Percentiles rank a stretch among this genome's conserved stretches.
These are phyloP conservation scores for Yamadazyma scolyti DNA, from an alignment of 805 yeast genomes.

Conservation along the genomic window DNA sequence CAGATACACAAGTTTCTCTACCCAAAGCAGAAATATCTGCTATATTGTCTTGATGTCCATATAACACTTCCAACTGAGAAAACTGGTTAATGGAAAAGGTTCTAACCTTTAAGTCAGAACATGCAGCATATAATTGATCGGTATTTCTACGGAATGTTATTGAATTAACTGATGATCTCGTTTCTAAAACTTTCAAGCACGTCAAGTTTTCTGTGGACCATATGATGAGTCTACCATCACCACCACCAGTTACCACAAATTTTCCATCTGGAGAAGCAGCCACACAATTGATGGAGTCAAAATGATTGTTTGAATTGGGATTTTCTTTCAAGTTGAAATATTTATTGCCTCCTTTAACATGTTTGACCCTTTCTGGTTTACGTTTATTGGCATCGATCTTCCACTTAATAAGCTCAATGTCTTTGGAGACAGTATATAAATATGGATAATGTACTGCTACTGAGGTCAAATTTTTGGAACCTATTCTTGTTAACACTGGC, in stretches of 20 bases:
- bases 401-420: slow-evolving; percentile 77
- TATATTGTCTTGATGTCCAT: slow-evolving; percentile 93
- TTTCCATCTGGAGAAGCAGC: slow-evolving; percentile 87
- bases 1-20: slow-evolving; percentile 91
- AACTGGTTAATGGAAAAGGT: slow-evolving; percentile 82
- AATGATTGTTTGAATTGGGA: slow-evolving; percentile 66
- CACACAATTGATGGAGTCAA: slow-evolving; percentile 68
- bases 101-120: slow-evolving; percentile 88
- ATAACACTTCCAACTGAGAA: slow-evolving; percentile 84
- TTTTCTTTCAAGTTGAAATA: slow-evolving; percentile 42
- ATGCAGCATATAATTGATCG: slow-evolving; percentile 86
- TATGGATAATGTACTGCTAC: slow-evolving; percentile 55
- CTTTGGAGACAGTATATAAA: slow-evolving; percentile 80
- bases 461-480: slow-evolving; percentile 54
- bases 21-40: slow-evolving; percentile 76
- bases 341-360: slow-evolving; percentile 58
- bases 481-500: slow-evolving; percentile 51
- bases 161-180: slow-evolving; percentile 70
- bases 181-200: slow-evolving; percentile 73
- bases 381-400: slow-evolving; percentile 44
- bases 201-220: slow-evolving; percentile 83
- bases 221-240: slow-evolving; percentile 72
- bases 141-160: slow-evolving; percentile 74
- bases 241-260: slow-evolving; percentile 88
- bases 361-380: slow-evolving; percentile 65